Conservation (phyloP, 2,329 filamentous ascomycete genomes). For the Ciborinia camelliae region DNA sequence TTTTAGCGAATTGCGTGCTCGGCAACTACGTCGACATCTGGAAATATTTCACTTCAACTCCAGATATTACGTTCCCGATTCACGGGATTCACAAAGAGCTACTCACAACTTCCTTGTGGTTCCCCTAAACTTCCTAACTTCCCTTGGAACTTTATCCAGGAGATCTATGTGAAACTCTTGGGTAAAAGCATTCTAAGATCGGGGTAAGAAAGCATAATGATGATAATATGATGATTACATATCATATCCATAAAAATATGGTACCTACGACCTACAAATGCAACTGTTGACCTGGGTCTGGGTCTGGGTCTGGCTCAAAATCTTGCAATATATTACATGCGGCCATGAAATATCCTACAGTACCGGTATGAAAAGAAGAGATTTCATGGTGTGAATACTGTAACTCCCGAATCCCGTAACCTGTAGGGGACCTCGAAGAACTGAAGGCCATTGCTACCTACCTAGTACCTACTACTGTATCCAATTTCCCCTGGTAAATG, state of each 20-base stretch:
- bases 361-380: conserved; percentile 4
- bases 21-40: not conserved
- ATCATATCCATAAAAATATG: conserved; percentile 3
- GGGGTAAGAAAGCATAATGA: conserved; percentile 3
- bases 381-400: not conserved
- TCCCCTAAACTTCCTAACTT: not conserved
- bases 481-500: not conserved
- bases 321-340: too few relatives aligned
- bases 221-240: not conserved
- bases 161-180: not conserved
- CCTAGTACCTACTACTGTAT: too few relatives aligned
- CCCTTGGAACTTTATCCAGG: not conserved
- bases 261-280: too few relatives aligned
- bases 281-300: too few relatives aligned
- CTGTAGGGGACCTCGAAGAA: too few relatives aligned
- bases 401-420: too few relatives aligned
- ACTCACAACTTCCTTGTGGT: not conserved
- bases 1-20: conserved; percentile 15
- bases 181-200: not conserved
- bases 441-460: too few relatives aligned
- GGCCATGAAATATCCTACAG: not conserved
- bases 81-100: conserved; percentile 1
- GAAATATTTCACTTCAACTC: not conserved
- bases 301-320: too few relatives aligned
- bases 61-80: not conserved